Conservation (phyloP, 2,329 filamentous ascomycete species). For the Albifimbria verrucaria region DNA sequence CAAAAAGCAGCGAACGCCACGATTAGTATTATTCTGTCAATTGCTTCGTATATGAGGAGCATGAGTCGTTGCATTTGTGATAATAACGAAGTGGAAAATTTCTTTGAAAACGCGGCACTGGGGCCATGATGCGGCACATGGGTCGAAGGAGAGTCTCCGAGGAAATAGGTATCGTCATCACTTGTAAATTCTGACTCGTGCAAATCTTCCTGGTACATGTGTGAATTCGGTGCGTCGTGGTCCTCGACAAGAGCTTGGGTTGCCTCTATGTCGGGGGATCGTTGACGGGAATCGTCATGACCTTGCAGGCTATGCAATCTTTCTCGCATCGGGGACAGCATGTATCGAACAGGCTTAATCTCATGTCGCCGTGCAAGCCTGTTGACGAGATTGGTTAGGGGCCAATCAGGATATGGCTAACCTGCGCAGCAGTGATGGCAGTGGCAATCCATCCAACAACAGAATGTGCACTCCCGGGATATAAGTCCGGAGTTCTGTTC, state of each 20-base stretch:
- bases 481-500: conserved; percentile 1
- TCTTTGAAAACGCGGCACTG: background rate
- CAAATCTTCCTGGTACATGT: background rate
- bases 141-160: background rate
- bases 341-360: background rate
- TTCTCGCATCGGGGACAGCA: background rate
- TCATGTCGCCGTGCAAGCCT: background rate
- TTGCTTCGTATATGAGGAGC: background rate
- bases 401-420: conserved; percentile 28
- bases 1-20: conserved; percentile 68
- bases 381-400: background rate
- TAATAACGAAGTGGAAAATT: background rate
- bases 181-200: conserved; percentile 1
- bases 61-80: background rate
- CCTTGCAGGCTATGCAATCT: background rate
- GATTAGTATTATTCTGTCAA: conserved; percentile 66
- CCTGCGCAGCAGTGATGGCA: conserved; percentile 10
- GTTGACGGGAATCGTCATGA: background rate
- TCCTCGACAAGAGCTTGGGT: background rate
- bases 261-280: background rate
- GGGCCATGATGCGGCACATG: background rate
- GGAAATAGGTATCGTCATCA: background rate
- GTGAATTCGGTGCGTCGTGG: background rate
- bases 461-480: conserved; percentile 2
- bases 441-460: conserved; percentile 5